Conservation (phyloP, 1,284 basidiomycete species). For the Porodaedalea pini region DNA sequence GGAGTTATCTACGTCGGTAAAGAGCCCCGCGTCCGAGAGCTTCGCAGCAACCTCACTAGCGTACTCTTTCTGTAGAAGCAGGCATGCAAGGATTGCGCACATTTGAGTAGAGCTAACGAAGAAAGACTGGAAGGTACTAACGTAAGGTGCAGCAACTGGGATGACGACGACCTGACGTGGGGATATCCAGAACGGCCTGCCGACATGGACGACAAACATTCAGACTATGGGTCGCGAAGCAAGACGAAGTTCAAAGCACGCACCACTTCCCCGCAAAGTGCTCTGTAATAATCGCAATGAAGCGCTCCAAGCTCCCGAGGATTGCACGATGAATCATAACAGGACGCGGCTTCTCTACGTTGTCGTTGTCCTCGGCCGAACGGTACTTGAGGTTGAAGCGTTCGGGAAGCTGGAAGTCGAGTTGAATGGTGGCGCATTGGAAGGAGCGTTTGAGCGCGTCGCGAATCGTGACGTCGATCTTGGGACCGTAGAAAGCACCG, state of each 20-base stretch:
- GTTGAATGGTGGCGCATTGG: conserved; percentile 98
- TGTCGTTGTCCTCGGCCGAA: conserved; percentile 58
- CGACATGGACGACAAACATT: conserved; percentile 23
- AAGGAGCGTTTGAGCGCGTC: conserved; percentile 92
- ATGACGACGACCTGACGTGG: conserved; percentile 94
- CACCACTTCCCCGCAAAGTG: conserved; percentile 97
- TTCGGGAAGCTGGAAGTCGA: conserved; percentile 99
- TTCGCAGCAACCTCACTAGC: conserved; percentile 75
- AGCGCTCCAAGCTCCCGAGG: conserved; percentile 90
- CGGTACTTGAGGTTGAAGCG: conserved; percentile 96
- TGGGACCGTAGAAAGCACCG: conserved; percentile 95
- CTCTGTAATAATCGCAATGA: conserved; percentile 97
- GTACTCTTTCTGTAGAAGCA: conserved; percentile 73
- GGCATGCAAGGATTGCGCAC: not conserved
- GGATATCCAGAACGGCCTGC: conserved; percentile 96
- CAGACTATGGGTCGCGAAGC: conserved; percentile 4
- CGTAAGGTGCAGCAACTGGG: conserved; percentile 85
- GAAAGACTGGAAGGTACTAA: conserved; percentile 41
- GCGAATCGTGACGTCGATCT: conserved; percentile 96
- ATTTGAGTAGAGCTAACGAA: not conserved
- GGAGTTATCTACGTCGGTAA: conserved; percentile 88
- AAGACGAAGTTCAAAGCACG: not conserved
- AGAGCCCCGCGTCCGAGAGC: conserved; percentile 74
- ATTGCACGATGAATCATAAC: conserved; percentile 99
- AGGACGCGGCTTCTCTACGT: conserved; percentile 67